Base-by-base conservation (phyloP, 257 asterid species). In the Thymus quinquecostatus region DNA sequence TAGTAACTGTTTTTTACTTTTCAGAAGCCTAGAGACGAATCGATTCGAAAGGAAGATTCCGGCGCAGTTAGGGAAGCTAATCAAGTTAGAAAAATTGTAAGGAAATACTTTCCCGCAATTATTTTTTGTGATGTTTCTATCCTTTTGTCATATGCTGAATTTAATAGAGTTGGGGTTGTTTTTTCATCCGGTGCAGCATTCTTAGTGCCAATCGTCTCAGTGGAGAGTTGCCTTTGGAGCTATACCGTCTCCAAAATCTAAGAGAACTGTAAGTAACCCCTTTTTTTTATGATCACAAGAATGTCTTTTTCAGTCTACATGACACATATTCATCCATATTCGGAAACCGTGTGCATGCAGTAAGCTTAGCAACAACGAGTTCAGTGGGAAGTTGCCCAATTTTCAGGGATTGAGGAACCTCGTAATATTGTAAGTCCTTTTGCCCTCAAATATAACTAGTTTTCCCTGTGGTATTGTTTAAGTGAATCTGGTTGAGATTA, bases 331-430 rank as follows among this genome's bases (percentile, higher is more conserved):
- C 21, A 21, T 21, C 21, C 21, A 34, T 43, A 43, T 44, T 44
- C 9, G 48, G 12, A 12, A 44, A 10, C 0, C 21, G 21, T 21
- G 21, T 21, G 21, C 9, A 2, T 58, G 73, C 86, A 87, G 92
- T 59, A 78, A 87, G 82, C 68, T 87, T 69, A 84, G 85, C 85
- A 84, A 87, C 74, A 87, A 81, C 66, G 64, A 66, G 47, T 89
- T 89, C 77, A 77, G 71, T 51, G 92, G 96, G 60, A 72, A 73
- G 41, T 29, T 87, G 44, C 92, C 89, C 40, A 70, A 68, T 78
- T 86, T 86, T 14, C 55, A 14, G 10, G 69, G 72, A 32, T 87
- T 84, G 89, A 77, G 34, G 63, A 79, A 78, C 56, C 94, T 89
- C 49, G 68, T 75, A 66, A 61, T 0, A 64, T 30, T 89, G 94